A percentile compares a stretch with the other conserved stretches of the same genome.
These are phyloP conservation scores for Stenogyne calaminthoides DNA, from an alignment of 305 asterid genomes.

Conservation along the genomic window DNA sequence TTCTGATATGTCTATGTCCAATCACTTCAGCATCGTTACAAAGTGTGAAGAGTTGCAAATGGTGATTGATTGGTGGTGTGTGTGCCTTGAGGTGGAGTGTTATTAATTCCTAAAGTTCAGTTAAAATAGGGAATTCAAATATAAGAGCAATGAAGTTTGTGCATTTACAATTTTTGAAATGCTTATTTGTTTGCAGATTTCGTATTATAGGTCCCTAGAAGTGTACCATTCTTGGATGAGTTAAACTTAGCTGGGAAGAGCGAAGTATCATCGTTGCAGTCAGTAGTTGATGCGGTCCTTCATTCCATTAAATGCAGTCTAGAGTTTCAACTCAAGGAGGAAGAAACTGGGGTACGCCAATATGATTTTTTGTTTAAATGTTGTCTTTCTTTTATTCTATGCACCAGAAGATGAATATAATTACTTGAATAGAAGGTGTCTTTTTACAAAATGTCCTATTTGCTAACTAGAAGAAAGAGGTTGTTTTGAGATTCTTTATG, in stretches of 20 bases:
- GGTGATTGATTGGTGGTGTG: neutral
- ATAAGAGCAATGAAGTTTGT: neutral
- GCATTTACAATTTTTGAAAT: constrained; percentile 4
- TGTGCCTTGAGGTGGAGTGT: neutral
- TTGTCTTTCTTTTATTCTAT: neutral
- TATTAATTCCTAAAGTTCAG: neutral
- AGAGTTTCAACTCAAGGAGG: constrained; percentile 46
- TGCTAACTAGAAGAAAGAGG: neutral
- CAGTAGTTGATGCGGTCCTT: constrained; percentile 48
- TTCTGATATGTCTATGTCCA: neutral
- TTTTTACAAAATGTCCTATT: neutral
- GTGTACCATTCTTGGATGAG: constrained; percentile 26
- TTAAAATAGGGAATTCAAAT: neutral
- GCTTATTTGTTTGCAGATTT: constrained; percentile 33
- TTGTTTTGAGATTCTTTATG: neutral
- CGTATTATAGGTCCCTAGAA: constrained; percentile 43
- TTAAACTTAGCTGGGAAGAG: constrained; percentile 30
- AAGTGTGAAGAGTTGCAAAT: neutral
- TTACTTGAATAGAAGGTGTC: no score
- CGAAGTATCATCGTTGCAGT: constrained; percentile 31
- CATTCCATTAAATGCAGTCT: constrained; percentile 49
- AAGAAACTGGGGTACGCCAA: constrained; percentile 38
- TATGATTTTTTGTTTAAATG: neutral
- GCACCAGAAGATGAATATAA: no score
- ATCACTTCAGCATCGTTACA: neutral